phyloP scores from a whole-genome alignment of 805 yeast species.

The Hanseniaspora valbyensis region DNA sequence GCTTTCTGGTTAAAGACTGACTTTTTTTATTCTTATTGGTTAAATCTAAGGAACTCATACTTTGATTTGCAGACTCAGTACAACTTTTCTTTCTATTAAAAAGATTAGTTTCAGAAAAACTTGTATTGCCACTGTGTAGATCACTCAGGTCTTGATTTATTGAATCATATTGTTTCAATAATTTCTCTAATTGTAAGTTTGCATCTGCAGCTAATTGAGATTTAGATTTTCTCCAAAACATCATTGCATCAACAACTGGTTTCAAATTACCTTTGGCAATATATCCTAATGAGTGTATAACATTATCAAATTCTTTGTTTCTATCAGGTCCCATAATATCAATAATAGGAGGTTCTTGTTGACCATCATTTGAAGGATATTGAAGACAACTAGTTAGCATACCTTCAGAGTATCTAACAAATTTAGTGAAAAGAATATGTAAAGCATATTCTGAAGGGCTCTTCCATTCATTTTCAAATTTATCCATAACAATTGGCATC shows the following conservation, averaged over 20 bases:
- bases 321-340: constrained; percentile 74
- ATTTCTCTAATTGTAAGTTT: constrained; percentile 41
- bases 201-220: constrained; percentile 70
- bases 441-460: constrained; percentile 82
- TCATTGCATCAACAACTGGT: constrained; percentile 92
- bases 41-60: not conserved
- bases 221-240: constrained; percentile 95
- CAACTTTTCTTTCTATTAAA: not conserved
- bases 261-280: constrained; percentile 84
- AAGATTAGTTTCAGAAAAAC: not conserved
- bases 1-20: constrained; percentile 8
- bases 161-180: constrained; percentile 29
- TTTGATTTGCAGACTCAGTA: not conserved
- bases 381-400: constrained; percentile 64
- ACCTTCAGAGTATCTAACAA: constrained; percentile 85
- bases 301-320: constrained; percentile 77
- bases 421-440: constrained; percentile 89
- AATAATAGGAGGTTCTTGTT: constrained; percentile 63
- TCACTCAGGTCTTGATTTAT: constrained; percentile 2
- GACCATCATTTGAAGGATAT: constrained; percentile 39
- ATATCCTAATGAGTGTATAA: constrained; percentile 76
- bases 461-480: constrained; percentile 36
- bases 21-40: not conserved
- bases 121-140: not conserved
- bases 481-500: not conserved